phyloP scores from a whole-genome alignment of 306 rosid species.

The Fragaria ananassa region DNA sequence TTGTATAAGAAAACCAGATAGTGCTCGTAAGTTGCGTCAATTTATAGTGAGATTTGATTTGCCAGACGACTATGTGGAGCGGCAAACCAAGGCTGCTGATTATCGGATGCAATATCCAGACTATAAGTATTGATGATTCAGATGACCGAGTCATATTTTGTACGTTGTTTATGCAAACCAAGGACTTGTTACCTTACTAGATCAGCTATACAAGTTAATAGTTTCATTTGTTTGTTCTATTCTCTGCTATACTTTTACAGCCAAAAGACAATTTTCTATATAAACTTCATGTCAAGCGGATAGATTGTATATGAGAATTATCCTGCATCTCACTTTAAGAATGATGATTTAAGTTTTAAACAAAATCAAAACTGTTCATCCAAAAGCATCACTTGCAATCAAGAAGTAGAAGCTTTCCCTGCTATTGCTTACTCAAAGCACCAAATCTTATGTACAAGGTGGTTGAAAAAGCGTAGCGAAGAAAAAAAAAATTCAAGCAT shows the following conservation, averaged over 20 bases:
- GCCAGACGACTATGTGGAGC: slow-evolving; percentile 9
- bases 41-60: slow-evolving; percentile 40
- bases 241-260: slow-evolving; percentile 1
- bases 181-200: slow-evolving; percentile 8
- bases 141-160: background rate
- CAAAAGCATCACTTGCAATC: slow-evolving; percentile 39
- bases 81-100: background rate
- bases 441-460: slow-evolving; percentile 42
- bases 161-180: slow-evolving; percentile 5
- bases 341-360: background rate
- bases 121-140: background rate
- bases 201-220: background rate
- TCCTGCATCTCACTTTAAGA: background rate
- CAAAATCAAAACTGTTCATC: slow-evolving; percentile 20
- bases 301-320: background rate
- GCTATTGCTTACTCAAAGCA: slow-evolving; percentile 23
- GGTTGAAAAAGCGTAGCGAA: slow-evolving; percentile 30
- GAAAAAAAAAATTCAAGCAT: slow-evolving; percentile 37
- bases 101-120: background rate
- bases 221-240: background rate
- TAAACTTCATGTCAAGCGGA: background rate
- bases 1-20: slow-evolving; percentile 45
- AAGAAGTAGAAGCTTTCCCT: slow-evolving; percentile 41
- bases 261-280: background rate
- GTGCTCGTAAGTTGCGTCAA: slow-evolving; percentile 31